Conservation (phyloP, 2,329 filamentous ascomycete genomes). For the Colletotrichum lupini region DNA sequence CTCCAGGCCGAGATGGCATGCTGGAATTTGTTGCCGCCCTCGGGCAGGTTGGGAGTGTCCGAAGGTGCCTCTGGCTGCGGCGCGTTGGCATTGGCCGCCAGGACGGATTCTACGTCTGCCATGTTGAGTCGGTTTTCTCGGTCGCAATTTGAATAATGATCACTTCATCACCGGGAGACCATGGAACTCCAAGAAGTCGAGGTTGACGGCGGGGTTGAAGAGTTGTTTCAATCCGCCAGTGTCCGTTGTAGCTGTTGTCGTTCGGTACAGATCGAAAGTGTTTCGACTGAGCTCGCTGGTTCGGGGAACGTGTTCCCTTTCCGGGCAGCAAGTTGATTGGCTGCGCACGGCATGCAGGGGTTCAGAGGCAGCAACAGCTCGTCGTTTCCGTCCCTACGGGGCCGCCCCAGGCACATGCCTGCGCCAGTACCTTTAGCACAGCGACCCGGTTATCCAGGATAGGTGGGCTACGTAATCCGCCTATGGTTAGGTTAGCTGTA, state of each 20-base stretch:
- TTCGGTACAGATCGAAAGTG: constrained; percentile 6
- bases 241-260: constrained; percentile 22
- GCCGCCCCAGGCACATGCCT: constrained; percentile 13
- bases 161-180: constrained; percentile 22
- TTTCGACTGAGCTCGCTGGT: constrained; percentile 32
- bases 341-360: constrained; percentile 11
- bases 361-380: constrained; percentile 18
- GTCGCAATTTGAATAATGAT: background rate
- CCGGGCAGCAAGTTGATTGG: constrained; percentile 20
- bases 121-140: constrained; percentile 32
- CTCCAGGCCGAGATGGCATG: constrained; percentile 96
- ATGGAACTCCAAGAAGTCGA: background rate
- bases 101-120: constrained; percentile 37
- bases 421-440: constrained; percentile 2
- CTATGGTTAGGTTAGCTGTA: background rate
- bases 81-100: constrained; percentile 31
- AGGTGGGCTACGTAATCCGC: background rate
- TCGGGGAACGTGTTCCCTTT: constrained; percentile 36
- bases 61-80: constrained; percentile 14
- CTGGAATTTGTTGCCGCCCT: constrained; percentile 92
- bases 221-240: background rate
- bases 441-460: background rate
- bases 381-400: constrained; percentile 11
- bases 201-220: background rate
- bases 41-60: constrained; percentile 41